Evolutionary conservation across 495 filamentous ascomycete species (phyloP).

Genomic region (Annulohypoxylon nitens): DNA sequence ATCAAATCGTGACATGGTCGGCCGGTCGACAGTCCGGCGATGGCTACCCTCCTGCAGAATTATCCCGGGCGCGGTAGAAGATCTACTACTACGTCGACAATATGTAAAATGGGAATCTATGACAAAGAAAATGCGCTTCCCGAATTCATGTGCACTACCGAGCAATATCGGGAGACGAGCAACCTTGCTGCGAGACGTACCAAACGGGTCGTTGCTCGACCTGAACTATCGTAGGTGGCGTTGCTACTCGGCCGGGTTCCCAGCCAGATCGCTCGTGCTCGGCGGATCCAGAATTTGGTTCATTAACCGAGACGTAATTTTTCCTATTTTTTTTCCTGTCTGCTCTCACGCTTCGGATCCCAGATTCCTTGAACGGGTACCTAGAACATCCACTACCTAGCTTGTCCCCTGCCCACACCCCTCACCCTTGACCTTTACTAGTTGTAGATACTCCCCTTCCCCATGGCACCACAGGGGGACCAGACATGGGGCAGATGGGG

Average conservation of each 20-base stretch:
- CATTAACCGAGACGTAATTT: slow-evolving; percentile 45
- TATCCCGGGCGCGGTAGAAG: slow-evolving; percentile 48
- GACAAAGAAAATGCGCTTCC: slow-evolving; percentile 33
- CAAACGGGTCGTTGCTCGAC: slow-evolving; percentile 26
- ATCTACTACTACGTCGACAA: slow-evolving; percentile 42
- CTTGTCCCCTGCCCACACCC: not conserved
- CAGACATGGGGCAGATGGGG: slow-evolving; percentile 39
- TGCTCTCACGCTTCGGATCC: slow-evolving; percentile 21
- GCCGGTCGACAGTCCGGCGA: slow-evolving; percentile 40
- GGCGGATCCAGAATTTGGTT: slow-evolving; percentile 42
- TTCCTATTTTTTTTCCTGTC: slow-evolving; percentile 7
- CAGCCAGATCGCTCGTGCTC: slow-evolving; percentile 33
- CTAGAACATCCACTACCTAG: slow-evolving; percentile 19
- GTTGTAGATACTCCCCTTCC: slow-evolving; percentile 28
- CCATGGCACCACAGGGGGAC: slow-evolving; percentile 42
- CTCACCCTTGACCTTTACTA: slow-evolving; percentile 5
- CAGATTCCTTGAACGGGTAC: slow-evolving; percentile 14
- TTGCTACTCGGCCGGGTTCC: slow-evolving; percentile 36
- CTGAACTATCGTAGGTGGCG: slow-evolving; percentile 31
- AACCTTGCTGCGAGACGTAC: slow-evolving; percentile 21
- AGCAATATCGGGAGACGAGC: slow-evolving; percentile 22
- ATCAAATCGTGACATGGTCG: slow-evolving; percentile 41
- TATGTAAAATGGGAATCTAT: slow-evolving; percentile 27
- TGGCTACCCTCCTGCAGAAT: slow-evolving; percentile 40
- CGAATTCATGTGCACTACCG: slow-evolving; percentile 21